Evolutionary conservation across 805 yeast species (phyloP), one percentile per base, ranked within the genome.

Genomic region (Kazachstania taianensis): DNA sequence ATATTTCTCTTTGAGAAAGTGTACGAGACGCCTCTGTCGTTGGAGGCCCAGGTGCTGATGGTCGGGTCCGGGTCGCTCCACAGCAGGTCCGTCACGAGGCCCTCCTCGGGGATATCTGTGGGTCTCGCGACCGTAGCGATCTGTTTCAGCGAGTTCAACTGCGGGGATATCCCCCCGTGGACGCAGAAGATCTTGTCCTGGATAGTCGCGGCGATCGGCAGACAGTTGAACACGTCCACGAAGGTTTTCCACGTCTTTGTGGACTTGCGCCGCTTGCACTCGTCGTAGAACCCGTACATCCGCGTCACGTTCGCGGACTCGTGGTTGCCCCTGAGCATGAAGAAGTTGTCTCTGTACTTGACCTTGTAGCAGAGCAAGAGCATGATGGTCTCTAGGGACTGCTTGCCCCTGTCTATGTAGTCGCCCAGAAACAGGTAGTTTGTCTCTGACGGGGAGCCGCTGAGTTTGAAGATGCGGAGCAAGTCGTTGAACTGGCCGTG

Each of bases 361-460:
- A 92, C 84, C 62, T 92, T 92, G 65, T 84, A 92, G 62, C 96
- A 87, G 38, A 92, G 67, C 42, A 92, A 66, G 33, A 92, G 66
- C 42, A 92, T 64, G 24, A 92, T 86, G 0, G 98, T 92, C 57
- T 92, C 98, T 42, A 92, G 64, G 4, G 94, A 80, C 62, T 92
- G 98, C 61, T 92, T 92, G 38, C 98, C 98, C 46, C 98, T 72
- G 61, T 92, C 98, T 35, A 92, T 97, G 61, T 92, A 92, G 63
- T 92, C 98, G 28, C 98, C 98, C 32, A 92, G 62, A 50, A 92
- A 92, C 45, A 92, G 64, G 62, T 85, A 92, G 59, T 92, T 92
- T 7, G 96, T 75, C 43, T 81, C 76, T 2, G 96, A 95, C 7
- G 98, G 98, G 55, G 85, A 82, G 18, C 98, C 98, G 63, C 96